phyloP scores from a whole-genome alignment of 225 moss, liverwort and hornwort species.

The Bryum argenteum region DNA sequence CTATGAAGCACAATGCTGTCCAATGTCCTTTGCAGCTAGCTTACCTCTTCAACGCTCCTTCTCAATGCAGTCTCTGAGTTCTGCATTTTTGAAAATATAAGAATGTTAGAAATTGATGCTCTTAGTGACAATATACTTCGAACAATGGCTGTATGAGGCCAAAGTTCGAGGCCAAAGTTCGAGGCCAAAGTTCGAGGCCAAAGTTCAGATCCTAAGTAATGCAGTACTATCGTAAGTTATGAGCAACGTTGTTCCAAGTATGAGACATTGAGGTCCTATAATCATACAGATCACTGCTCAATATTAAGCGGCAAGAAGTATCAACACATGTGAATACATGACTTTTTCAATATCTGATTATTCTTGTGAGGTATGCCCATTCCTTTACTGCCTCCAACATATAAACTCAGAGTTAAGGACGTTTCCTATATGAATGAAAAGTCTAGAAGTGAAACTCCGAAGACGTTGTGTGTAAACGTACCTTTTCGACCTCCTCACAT shows the following conservation, averaged over 20 bases:
- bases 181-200: too few species aligned
- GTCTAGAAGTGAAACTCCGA: constrained; percentile 4
- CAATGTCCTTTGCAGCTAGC: constrained; percentile 2
- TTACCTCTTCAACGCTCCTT: constrained; percentile 83
- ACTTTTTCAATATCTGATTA: neutral
- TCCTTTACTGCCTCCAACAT: neutral
- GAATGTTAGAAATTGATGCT: neutral
- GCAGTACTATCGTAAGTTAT: constrained; percentile 5
- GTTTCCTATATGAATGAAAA: neutral
- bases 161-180: too few species aligned
- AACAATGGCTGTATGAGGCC: neutral
- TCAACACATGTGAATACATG: neutral
- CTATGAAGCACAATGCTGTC: constrained; percentile 6
- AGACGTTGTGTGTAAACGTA: constrained; percentile 17
- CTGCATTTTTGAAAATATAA: constrained; percentile 39
- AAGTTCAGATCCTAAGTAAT: too few species aligned
- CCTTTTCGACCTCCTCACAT: constrained; percentile 88
- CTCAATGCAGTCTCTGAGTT: constrained; percentile 71
- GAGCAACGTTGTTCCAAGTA: constrained; percentile 22
- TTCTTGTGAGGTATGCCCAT: neutral
- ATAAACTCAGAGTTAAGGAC: neutral
- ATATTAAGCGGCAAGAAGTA: constrained; percentile 27
- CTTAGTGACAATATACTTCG: neutral
- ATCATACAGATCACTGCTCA: constrained; percentile 15
- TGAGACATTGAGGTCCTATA: constrained; percentile 5